These are phyloP conservation scores for Cutaneotrichosporon cavernicola DNA, from an alignment of 1,284 basidiomycete species.

Conservation along the genomic window DNA sequence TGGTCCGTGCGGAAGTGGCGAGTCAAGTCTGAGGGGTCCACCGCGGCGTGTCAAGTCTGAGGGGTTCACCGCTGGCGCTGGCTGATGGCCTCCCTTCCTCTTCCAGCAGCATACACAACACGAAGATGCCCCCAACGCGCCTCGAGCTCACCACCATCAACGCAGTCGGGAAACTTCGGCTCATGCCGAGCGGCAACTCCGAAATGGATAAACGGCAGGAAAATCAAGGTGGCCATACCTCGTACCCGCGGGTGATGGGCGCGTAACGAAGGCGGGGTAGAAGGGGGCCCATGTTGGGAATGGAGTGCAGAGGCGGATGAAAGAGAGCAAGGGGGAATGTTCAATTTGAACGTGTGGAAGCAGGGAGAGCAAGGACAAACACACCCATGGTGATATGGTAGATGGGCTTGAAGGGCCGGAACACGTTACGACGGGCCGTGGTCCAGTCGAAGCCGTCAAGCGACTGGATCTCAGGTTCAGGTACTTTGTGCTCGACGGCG, in stretches of 20 bases:
- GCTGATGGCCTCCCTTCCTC: neutral
- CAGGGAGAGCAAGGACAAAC: neutral
- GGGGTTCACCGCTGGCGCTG: neutral
- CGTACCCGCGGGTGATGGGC: neutral
- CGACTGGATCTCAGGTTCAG: neutral
- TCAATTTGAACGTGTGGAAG: neutral
- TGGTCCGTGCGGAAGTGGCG: neutral
- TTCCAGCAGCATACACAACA: neutral
- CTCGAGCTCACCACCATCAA: neutral
- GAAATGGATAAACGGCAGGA: neutral
- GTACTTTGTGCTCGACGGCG: neutral
- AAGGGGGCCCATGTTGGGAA: neutral
- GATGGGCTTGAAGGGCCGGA: conserved; percentile 24
- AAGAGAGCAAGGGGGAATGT: neutral
- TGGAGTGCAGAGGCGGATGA: neutral
- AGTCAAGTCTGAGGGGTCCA: neutral
- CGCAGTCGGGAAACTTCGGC: neutral
- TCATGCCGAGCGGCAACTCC: neutral
- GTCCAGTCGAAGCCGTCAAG: conserved; percentile 6
- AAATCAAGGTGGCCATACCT: too few relatives aligned
- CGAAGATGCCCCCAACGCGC: neutral
- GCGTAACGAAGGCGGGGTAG: neutral
- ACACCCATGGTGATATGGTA: conserved; percentile 27
- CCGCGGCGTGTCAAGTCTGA: neutral
- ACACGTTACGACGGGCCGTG: neutral